Conservation (phyloP, 2,329 filamentous ascomycete genomes). For the Talaromyces sp. region DNA sequence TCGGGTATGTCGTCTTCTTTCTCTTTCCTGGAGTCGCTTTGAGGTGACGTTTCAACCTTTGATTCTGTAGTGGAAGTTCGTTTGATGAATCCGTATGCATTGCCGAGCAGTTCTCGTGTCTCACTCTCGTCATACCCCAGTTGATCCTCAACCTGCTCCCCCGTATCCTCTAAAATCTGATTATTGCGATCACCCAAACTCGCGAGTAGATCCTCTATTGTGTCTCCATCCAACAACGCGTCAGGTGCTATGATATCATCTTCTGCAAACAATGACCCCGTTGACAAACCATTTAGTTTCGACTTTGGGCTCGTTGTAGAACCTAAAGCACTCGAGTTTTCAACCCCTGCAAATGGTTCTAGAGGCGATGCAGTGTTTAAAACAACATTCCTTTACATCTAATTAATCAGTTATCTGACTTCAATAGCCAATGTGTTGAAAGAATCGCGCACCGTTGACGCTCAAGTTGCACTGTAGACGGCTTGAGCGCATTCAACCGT, state of each 20-base stretch:
- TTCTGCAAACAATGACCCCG: conserved; percentile 1
- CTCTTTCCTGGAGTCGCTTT: too few species aligned
- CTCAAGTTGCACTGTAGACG: conserved; percentile 31
- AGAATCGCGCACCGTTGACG: conserved; percentile 24
- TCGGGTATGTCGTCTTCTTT: conserved; percentile 1
- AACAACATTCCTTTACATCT: conserved; percentile 10
- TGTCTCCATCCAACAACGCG: conserved; percentile 19
- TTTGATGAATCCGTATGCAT: conserved; percentile 1
- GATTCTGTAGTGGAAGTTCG: not conserved
- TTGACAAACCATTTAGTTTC: conserved; percentile 1
- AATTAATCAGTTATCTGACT: not conserved
- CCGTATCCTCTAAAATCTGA: not conserved
- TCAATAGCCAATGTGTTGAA: not conserved
- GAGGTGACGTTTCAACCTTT: not conserved
- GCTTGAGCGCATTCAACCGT: conserved; percentile 34
- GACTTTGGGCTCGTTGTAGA: not conserved
- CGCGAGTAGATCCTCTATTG: conserved; percentile 23
- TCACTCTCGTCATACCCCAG: not conserved
- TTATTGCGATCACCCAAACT: conserved; percentile 1
- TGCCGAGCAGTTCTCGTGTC: not conserved
- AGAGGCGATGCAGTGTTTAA: not conserved
- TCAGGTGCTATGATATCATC: conserved; percentile 12
- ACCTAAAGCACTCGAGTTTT: not conserved
- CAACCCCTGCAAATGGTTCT: not conserved
- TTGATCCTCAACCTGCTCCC: not conserved